Conservation (phyloP, 495 filamentous ascomycete genomes). For the Lepidopterella palustris region DNA sequence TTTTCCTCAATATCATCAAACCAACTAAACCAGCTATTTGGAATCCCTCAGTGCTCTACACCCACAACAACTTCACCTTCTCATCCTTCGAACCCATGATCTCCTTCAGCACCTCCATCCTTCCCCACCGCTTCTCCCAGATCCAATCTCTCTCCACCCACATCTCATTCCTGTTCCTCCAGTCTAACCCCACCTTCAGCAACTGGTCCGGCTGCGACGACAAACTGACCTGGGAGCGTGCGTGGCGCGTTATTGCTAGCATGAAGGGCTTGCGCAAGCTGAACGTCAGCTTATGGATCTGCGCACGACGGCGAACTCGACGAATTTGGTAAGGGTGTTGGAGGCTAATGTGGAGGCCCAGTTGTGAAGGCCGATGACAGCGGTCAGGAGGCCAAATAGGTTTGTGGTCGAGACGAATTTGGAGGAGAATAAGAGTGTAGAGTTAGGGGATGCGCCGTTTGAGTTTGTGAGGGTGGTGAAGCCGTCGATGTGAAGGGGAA, state of each 20-base stretch:
- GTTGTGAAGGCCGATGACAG: not conserved
- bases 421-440: not conserved
- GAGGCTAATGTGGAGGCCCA: not conserved
- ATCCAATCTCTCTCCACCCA: not conserved
- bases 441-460: not conserved
- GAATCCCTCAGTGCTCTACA: not conserved
- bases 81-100: not conserved
- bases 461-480: not conserved
- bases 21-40: not conserved
- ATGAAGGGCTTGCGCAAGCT: constrained; percentile 1
- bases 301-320: not conserved
- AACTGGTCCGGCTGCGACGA: constrained; percentile 1
- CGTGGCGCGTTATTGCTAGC: constrained; percentile 1
- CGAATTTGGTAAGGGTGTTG: not conserved
- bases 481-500: too few species aligned
- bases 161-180: not conserved
- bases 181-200: not conserved
- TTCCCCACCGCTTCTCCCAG: not conserved
- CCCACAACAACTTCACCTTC: not conserved
- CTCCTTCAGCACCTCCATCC: not conserved
- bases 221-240: not conserved
- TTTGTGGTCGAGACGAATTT: constrained; percentile 1
- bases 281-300: not conserved
- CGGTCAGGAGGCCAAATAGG: not conserved
- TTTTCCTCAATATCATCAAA: not conserved